Evolutionary conservation across 208 protist genomes (phyloP), one percentile per base, ranked within the genome.

Genomic region (Crithidia bombi): DNA sequence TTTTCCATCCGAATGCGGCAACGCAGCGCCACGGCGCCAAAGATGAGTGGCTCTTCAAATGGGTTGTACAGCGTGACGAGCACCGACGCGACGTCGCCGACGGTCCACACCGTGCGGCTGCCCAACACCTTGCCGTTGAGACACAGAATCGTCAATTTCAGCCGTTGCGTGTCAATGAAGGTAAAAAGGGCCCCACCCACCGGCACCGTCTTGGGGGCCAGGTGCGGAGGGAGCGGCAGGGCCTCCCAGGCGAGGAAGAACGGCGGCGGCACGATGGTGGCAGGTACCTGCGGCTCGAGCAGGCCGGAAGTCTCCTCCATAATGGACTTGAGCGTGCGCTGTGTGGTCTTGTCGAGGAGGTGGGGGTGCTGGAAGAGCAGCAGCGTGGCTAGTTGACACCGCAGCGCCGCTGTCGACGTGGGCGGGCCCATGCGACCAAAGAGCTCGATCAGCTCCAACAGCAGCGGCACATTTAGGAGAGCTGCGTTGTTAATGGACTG

Each of bases 141-240:
- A 50, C 78, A 88, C 41, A 96, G 72, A 5, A 93, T 69, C 21
- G 92, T 96, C 67, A 94, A 81, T 65, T 92, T 93, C 25, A 95
- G 78, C 26, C 87, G 78, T 49, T 85, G 79, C 4, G 79, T 92
- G 76, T 96, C 89, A 69, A 96, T 96, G 68, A 93, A 96, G 50
- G 92, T 96, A 71, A 96, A 96, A 50, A 93, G 59, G 14, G 92
- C 79, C 6, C 92, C 92, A 39, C 89, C 82, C 21, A 96, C 72
- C 0, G 89, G 73, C 30, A 95, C 79, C 39, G 87, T 95, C 69
- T 91, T 89, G 21, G 92, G 92, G 9, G 84, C 81, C 14, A 96
- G 72, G 61, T 94, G 86, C 11, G 86, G 56, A 28, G 92, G 88
- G 11, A 96, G 81, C 30, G 89, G 65, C 12, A 94, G 69, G 19